A percentile compares a stretch with the other conserved stretches of the same genome.
Evolutionary conservation across 768 basidiomycete genomes (phyloP).

Genomic region (Serendipita sp.): DNA sequence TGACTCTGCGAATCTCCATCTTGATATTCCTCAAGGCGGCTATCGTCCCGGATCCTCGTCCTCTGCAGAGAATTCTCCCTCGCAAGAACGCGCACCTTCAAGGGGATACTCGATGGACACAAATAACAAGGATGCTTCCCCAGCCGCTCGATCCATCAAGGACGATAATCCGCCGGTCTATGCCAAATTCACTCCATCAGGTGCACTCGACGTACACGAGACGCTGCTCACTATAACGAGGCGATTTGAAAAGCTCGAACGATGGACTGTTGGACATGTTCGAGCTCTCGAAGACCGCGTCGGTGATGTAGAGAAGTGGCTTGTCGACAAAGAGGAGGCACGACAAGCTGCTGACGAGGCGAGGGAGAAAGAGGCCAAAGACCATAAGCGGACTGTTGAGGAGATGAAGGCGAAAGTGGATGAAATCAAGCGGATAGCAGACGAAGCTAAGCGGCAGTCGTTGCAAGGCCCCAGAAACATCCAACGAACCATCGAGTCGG

Average conservation of each 20-base stretch:
- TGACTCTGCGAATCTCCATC: slow-evolving; percentile 44
- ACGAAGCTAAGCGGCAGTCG: background rate
- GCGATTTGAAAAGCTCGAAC: slow-evolving; percentile 78
- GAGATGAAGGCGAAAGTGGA: slow-evolving; percentile 51
- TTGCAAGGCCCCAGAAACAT: background rate
- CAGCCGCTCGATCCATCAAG: background rate
- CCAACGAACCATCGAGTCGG: background rate
- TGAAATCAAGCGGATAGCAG: slow-evolving; percentile 44
- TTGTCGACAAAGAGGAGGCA: slow-evolving; percentile 66
- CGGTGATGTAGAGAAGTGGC: slow-evolving; percentile 82
- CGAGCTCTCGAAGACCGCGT: slow-evolving; percentile 82
- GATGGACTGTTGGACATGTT: slow-evolving; percentile 80
- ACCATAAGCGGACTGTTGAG: slow-evolving; percentile 25
- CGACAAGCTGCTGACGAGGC: slow-evolving; percentile 12
- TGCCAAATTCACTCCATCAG: slow-evolving; percentile 56
- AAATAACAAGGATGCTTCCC: background rate
- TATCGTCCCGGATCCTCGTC: slow-evolving; percentile 5
- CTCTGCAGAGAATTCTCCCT: background rate
- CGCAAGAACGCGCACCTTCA: background rate
- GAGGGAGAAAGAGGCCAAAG: slow-evolving; percentile 17
- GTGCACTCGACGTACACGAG: slow-evolving; percentile 56
- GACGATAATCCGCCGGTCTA: slow-evolving; percentile 54
- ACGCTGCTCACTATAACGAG: slow-evolving; percentile 61
- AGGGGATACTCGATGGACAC: background rate
- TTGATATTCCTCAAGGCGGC: slow-evolving; percentile 17